These are phyloP conservation scores for Phytophthora kernoviae DNA, from an alignment of 352 stramenopile genomes.

Conservation along the genomic window DNA sequence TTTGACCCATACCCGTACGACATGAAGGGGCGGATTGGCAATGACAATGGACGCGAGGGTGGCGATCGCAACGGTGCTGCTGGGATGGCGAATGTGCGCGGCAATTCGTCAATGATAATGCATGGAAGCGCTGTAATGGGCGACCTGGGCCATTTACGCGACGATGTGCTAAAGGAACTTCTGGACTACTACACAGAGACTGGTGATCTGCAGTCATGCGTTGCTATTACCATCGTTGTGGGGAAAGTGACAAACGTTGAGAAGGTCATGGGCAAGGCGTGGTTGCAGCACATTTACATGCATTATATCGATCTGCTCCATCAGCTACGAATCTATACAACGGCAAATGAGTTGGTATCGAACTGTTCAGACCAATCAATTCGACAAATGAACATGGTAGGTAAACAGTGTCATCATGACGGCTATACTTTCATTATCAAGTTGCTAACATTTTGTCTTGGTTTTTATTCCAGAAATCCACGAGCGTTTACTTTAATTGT, in stretches of 20 bases:
- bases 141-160: slow-evolving; percentile 71
- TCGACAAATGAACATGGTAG: slow-evolving; percentile 91
- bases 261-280: slow-evolving; percentile 82
- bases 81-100: slow-evolving; percentile 31
- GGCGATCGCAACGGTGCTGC: slow-evolving; percentile 32
- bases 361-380: slow-evolving; percentile 87
- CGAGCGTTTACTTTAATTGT: slow-evolving; percentile 88
- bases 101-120: slow-evolving; percentile 66
- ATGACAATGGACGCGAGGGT: slow-evolving; percentile 37
- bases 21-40: slow-evolving; percentile 22
- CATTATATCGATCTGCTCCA: slow-evolving; percentile 91
- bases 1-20: slow-evolving; percentile 89
- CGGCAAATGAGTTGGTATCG: slow-evolving; percentile 85
- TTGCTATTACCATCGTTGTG: slow-evolving; percentile 78
- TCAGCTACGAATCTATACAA: slow-evolving; percentile 87
- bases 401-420: background rate
- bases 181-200: slow-evolving; percentile 88
- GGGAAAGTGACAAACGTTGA: slow-evolving; percentile 77
- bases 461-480: slow-evolving; percentile 77
- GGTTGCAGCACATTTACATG: slow-evolving; percentile 92
- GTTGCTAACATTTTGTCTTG: slow-evolving; percentile 15
- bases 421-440: background rate
- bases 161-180: slow-evolving; percentile 83
- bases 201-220: slow-evolving; percentile 86
- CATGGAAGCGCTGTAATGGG: slow-evolving; percentile 80